Base-by-base conservation (phyloP, 805 yeast species). In the Candida manassasensis region DNA sequence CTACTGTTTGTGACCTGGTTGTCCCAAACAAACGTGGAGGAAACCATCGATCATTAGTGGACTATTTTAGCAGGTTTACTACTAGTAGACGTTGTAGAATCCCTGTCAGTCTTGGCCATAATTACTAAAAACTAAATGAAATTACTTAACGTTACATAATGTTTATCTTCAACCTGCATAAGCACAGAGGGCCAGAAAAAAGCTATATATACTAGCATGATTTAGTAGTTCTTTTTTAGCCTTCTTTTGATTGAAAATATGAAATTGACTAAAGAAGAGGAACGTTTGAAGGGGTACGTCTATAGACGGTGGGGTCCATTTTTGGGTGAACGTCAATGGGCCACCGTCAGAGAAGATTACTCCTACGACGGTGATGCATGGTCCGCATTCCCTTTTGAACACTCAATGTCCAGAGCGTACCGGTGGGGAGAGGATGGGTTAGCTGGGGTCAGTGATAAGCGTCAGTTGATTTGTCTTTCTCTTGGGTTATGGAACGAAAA, bases 361-460 rank as follows among this genome's bases (percentile, higher is more conserved):
- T 83, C 95, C 0, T 68, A 61, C 34, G 74, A 79, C 46, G 97
- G 97, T 28, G 87, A 87, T 47, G 96, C 96, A 3, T 88, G 97
- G 97, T 71, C 77, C 25, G 77, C 78, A 47, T 88, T 88, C 59
- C 85, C 94, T 6, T 87, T 86, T 55, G 94, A 85, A 40, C 87
- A 85, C 41, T 82, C 94, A 2, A 70, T 78, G 40, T 75, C 88
- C 15, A 67, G 97, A 45, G 77, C 85, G 10, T 88, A 84, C 56
- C 70, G 97, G 29, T 88, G 97, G 97, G 95, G 96, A 27, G 97
- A 89, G 57, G 96, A 88, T 55, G 97, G 97, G 2, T 64, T 88
- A 47, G 94, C 90, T 8, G 97, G 97, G 33, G 81, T 85, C 14
- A 75, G 84, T 42, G 97, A 88, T 55, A 77, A 84, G 42, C 87